A percentile compares a stretch with the other conserved stretches of the same genome.
Conservation (phyloP, 2,329 filamentous ascomycete species). For the Fusarium cyanostomum region DNA sequence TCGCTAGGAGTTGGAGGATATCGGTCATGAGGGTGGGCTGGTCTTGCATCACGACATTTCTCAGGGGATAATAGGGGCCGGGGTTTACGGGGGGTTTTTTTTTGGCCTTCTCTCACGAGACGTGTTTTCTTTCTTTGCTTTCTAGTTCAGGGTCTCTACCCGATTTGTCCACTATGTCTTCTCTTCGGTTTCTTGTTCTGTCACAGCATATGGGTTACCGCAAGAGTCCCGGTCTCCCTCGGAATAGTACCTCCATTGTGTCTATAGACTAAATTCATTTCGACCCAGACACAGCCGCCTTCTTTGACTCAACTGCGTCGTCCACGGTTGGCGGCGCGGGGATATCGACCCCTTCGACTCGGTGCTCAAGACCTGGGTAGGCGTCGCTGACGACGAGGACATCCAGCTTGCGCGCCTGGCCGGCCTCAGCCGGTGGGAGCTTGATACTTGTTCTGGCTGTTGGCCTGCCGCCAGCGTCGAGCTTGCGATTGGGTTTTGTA, state of each 20-base stretch:
- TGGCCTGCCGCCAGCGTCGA: conserved; percentile 56
- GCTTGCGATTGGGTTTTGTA: conserved; percentile 40
- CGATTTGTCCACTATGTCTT: conserved; percentile 3
- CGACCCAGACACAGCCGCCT: conserved; percentile 36
- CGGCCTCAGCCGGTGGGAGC: conserved; percentile 60
- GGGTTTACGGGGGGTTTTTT: conserved; percentile 1
- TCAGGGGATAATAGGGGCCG: conserved; percentile 32
- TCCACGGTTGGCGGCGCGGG: conserved; percentile 60
- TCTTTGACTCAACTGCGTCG: conserved; percentile 57
- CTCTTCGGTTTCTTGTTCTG: conserved; percentile 15
- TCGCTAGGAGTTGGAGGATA: conserved; percentile 38
- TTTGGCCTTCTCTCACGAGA: conserved; percentile 32
- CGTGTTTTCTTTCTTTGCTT: conserved; percentile 1
- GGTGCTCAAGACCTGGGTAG: conserved; percentile 78
- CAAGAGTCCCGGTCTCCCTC: not conserved
- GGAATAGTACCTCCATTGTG: conserved; percentile 10
- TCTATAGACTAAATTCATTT: conserved; percentile 35
- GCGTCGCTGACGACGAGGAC: conserved; percentile 85
- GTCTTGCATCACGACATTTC: conserved; percentile 35
- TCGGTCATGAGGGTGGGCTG: conserved; percentile 27
- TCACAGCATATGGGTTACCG: conserved; percentile 13
- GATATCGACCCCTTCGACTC: conserved; percentile 59
- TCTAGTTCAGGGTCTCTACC: not conserved
- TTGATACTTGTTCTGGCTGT: conserved; percentile 67
- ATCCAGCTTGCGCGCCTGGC: conserved; percentile 70